Evolutionary conservation across 1,284 basidiomycete species (phyloP).

Genomic region (Rhodotorula sp.): DNA sequence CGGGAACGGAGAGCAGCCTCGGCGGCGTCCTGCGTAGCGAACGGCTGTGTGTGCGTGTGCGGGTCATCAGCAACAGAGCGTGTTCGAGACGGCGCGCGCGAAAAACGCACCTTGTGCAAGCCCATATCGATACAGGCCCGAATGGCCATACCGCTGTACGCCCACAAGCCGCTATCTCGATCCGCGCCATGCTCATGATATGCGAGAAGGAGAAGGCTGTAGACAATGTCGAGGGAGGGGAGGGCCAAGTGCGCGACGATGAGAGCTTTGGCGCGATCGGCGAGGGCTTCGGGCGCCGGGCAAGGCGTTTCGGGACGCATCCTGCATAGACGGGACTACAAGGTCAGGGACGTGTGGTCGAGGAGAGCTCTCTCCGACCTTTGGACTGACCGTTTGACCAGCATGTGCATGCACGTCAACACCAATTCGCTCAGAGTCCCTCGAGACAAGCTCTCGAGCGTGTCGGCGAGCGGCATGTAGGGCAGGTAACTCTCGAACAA

Average conservation of each 20-base stretch:
- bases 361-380: background rate
- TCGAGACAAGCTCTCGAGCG: background rate
- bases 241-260: slow-evolving; percentile 29
- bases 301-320: background rate
- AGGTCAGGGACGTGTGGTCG: background rate
- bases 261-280: slow-evolving; percentile 26
- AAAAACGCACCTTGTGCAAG: slow-evolving; percentile 22
- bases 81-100: too few relatives aligned
- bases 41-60: background rate
- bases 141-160: slow-evolving; percentile 27
- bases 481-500: slow-evolving; percentile 16
- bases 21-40: slow-evolving; percentile 5
- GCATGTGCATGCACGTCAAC: slow-evolving; percentile 6
- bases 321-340: background rate
- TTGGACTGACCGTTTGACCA: slow-evolving; percentile 9
- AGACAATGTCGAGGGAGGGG: slow-evolving; percentile 25
- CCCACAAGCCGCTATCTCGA: slow-evolving; percentile 26
- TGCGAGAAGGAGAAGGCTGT: slow-evolving; percentile 21
- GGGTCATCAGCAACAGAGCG: background rate
- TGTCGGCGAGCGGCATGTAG: slow-evolving; percentile 10
- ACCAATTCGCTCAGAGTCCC: slow-evolving; percentile 13
- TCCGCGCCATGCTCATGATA: slow-evolving; percentile 28
- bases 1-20: slow-evolving; percentile 14
- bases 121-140: slow-evolving; percentile 23
- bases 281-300: slow-evolving; percentile 17